phyloP scores from a whole-genome alignment of 768 basidiomycete species.

The Rhodotorula diobovata region DNA sequence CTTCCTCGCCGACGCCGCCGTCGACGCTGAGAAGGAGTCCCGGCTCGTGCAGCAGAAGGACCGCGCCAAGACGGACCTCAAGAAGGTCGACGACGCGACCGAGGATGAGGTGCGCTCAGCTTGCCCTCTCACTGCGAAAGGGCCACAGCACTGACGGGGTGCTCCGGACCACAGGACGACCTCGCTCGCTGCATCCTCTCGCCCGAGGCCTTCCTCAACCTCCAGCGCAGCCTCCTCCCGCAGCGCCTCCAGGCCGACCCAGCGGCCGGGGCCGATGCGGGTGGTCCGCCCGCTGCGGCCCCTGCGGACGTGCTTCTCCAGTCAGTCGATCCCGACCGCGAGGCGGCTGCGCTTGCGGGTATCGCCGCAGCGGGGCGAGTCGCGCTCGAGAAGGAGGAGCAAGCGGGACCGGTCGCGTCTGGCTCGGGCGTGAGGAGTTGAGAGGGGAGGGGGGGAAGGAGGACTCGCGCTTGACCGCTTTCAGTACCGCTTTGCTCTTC shows the following conservation, averaged over 20 bases:
- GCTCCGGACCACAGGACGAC: slow-evolving; percentile 15
- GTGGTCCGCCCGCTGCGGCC: background rate
- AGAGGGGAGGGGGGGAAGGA: no score
- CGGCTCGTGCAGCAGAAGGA: slow-evolving; percentile 4
- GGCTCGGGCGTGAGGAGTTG: background rate
- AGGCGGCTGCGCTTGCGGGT: background rate
- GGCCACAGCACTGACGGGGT: background rate
- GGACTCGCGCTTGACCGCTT: background rate
- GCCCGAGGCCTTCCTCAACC: slow-evolving; percentile 11
- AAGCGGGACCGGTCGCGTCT: background rate
- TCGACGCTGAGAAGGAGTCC: background rate
- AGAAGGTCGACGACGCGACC: slow-evolving; percentile 9
- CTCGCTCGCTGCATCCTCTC: slow-evolving; percentile 22
- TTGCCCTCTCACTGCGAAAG: no score
- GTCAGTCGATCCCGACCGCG: no score
- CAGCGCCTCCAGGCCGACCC: background rate
- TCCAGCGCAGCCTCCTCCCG: slow-evolving; percentile 12
- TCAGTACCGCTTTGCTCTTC: no score
- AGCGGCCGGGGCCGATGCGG: no score
- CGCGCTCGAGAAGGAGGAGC: background rate
- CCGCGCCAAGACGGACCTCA: background rate
- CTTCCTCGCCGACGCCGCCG: background rate
- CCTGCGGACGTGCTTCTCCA: background rate
- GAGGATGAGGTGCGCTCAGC: slow-evolving; percentile 24
- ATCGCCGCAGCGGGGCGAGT: background rate